Percentiles rank a stretch among this genome's conserved stretches.
phyloP scores from a whole-genome alignment of 2,329 filamentous ascomycete genomes.

The Aspergillus sp. region DNA sequence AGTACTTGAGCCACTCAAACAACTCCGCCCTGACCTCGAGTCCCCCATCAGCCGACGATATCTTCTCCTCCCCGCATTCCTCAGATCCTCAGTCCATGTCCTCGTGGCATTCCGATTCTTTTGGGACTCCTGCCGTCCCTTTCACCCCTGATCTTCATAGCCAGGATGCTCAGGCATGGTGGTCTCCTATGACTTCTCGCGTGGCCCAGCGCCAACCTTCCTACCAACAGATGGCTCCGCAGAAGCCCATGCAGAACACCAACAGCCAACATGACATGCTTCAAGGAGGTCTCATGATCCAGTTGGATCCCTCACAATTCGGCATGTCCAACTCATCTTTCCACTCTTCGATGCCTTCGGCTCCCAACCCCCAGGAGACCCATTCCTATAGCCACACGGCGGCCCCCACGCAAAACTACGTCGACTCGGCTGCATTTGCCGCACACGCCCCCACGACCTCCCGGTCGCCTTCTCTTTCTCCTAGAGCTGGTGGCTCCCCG shows the following conservation, averaged over 20 bases:
- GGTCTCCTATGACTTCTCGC: conserved; percentile 37
- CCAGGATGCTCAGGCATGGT: conserved; percentile 39
- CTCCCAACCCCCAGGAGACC: conserved; percentile 13
- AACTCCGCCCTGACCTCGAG: conserved; percentile 32
- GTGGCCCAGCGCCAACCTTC: conserved; percentile 34
- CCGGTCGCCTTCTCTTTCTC: conserved; percentile 39
- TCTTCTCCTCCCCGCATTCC: conserved; percentile 38
- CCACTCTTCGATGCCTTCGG: conserved; percentile 21
- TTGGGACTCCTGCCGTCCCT: conserved; percentile 34
- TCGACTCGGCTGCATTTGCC: conserved; percentile 27
- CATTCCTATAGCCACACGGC: conserved; percentile 17
- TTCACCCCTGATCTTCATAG: conserved; percentile 40
- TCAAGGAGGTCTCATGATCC: conserved; percentile 40
- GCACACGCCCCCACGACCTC: conserved; percentile 27
- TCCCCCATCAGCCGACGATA: conserved; percentile 36
- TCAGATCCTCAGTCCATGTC: conserved; percentile 38
- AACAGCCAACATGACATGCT: conserved; percentile 32
- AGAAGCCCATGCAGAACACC: conserved; percentile 28
- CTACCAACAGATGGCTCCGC: conserved; percentile 36
- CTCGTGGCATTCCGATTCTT: conserved; percentile 41
- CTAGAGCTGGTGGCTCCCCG: conserved; percentile 30
- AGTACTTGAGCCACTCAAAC: conserved; percentile 30
- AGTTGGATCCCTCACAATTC: conserved; percentile 34
- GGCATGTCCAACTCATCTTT: conserved; percentile 34
- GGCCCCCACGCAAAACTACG: conserved; percentile 21